Conservation (phyloP, 139 green algal species). For the Chlorella ohadii region DNA sequence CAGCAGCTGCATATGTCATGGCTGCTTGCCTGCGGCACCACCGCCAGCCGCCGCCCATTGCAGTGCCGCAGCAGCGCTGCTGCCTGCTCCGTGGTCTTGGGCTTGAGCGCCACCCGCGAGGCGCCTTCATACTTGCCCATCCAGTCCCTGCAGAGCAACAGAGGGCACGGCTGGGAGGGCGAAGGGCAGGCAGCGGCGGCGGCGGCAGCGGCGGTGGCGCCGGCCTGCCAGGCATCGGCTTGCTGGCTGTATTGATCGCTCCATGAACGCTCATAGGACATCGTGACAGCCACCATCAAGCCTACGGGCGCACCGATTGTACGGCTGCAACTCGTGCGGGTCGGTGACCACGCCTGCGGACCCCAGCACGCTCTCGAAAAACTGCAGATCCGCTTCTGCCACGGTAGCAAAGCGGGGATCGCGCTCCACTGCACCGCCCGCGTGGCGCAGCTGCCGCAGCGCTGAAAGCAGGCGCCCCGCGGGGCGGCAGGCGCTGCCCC, state of each 20-base stretch:
- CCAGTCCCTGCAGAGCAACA: slow-evolving; percentile 79
- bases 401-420: slow-evolving; percentile 6
- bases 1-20: too few species aligned
- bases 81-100: slow-evolving; percentile 74
- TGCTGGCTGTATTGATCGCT: neutral
- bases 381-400: neutral
- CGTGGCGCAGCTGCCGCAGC: neutral
- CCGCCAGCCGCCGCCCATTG: slow-evolving; percentile 74
- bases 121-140: slow-evolving; percentile 87
- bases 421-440: neutral
- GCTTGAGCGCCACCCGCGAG: slow-evolving; percentile 64
- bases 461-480: neutral
- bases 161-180: neutral
- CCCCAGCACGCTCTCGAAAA: slow-evolving; percentile 74
- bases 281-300: too few species aligned
- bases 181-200: neutral
- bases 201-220: neutral
- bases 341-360: slow-evolving; percentile 70
- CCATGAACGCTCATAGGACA: too few species aligned
- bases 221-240: neutral
- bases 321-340: slow-evolving; percentile 59
- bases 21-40: slow-evolving; percentile 83
- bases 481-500: neutral
- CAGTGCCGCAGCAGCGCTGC: slow-evolving; percentile 82
- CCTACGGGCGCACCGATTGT: slow-evolving; percentile 64